Base-by-base conservation (phyloP, 2,329 filamentous ascomycete genomes). In the Trichoderma koningii region DNA sequence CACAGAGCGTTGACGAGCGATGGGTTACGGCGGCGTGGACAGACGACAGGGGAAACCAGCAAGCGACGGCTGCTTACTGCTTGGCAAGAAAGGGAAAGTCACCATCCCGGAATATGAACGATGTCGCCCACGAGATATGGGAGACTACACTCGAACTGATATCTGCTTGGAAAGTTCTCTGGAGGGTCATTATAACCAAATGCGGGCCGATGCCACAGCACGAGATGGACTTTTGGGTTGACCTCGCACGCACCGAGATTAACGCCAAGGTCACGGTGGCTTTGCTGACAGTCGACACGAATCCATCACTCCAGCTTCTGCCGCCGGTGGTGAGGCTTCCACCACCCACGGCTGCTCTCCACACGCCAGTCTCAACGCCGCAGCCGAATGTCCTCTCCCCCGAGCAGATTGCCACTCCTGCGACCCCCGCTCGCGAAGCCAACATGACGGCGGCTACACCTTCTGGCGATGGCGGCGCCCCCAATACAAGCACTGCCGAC, bases 1-100 rank as follows among this genome's bases (percentile, higher is more conserved):
- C 89, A 2, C 83, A 88, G 63, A 93, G 90, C 71, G 81, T 88
- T 12, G 90, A 94, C 73, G 86, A 89, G 21, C 81, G 88, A 9
- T 96, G 92, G 92, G 79, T 95, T 44, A 89, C 88, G 14, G 89
- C 87, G 6, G 89, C 89, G 0, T 96, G 92, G 92, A 91, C 89
- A 1, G 91, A 96, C 72, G 91, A 87, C 69, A 85, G 85, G 28
- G 92, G 92, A 2, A 86, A 85, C 66, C 86, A 90, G 67, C 90
- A 93, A 73, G 86, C 88, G 69, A 90, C 85, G 17, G 85, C 87
- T 0, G 89, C 90, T 0, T 94, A 93, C 75, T 91, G 89, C 70
- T 78, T 94, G 51, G 81, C 86, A 17, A 80, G 88, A 67, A 83
- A 86, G 76, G 80, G 83, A 69, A 80, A 82, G 63, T 74, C 80